Evolutionary conservation across 192 early-diverging fungal genomes (phyloP).

Genomic region (Physocladia obscura): DNA sequence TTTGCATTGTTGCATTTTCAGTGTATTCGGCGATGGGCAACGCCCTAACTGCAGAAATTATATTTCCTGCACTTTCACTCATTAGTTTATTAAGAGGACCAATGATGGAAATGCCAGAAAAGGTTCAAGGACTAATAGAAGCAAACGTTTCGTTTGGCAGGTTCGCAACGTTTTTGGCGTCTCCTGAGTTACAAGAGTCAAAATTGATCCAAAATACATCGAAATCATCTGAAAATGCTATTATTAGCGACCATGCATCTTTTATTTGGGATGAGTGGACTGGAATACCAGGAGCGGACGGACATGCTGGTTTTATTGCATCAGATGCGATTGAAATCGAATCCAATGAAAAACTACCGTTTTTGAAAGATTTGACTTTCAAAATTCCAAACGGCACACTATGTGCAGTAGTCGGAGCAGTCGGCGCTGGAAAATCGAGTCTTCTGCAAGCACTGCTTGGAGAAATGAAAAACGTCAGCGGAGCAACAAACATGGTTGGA

Average conservation of each 20-base stretch:
- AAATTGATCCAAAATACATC: neutral
- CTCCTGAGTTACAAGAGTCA: neutral
- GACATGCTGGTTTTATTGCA: neutral
- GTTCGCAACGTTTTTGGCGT: neutral
- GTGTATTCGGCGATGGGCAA: slow-evolving; percentile 28
- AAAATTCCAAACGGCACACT: slow-evolving; percentile 54
- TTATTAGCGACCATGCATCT: neutral
- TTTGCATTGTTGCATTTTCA: slow-evolving; percentile 12
- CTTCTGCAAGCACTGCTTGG: slow-evolving; percentile 78
- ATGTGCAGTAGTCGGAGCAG: slow-evolving; percentile 74
- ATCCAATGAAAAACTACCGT: neutral
- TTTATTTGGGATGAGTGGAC: slow-evolving; percentile 7
- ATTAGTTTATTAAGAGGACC: slow-evolving; percentile 50
- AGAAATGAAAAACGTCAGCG: slow-evolving; percentile 56
- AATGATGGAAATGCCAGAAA: slow-evolving; percentile 2
- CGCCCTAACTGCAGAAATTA: slow-evolving; percentile 45
- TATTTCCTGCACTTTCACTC: slow-evolving; percentile 60
- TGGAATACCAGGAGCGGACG: neutral
- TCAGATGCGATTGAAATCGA: neutral
- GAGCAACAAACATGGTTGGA: slow-evolving; percentile 55
- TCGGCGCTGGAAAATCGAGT: slow-evolving; percentile 81
- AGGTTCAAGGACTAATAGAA: neutral
- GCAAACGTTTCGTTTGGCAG: neutral
- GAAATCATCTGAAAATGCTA: slow-evolving; percentile 4
- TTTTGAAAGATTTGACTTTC: slow-evolving; percentile 51